Conservation (phyloP, 2,329 filamentous ascomycete genomes). For the Zymoseptoria ardabiliae region DNA sequence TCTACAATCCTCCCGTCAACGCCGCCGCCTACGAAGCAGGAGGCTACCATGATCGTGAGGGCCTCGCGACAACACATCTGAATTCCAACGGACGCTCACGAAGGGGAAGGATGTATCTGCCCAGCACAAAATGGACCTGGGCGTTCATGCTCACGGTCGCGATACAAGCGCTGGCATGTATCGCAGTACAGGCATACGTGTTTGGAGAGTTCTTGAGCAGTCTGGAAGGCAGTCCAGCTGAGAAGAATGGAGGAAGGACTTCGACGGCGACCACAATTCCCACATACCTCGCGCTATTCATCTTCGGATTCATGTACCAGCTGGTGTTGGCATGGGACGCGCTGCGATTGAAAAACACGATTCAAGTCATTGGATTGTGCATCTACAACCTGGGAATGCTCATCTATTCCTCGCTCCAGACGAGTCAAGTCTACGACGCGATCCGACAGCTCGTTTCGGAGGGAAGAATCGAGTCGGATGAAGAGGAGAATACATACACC, state of each 20-base stretch:
- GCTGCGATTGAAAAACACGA: slow-evolving; percentile 90
- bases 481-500: slow-evolving; percentile 54
- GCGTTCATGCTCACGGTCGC: slow-evolving; percentile 68
- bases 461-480: slow-evolving; percentile 36
- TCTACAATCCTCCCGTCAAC: slow-evolving; percentile 15
- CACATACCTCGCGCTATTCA: slow-evolving; percentile 91
- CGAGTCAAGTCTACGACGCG: slow-evolving; percentile 78
- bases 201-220: slow-evolving; percentile 77
- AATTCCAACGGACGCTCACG: slow-evolving; percentile 28
- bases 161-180: slow-evolving; percentile 69
- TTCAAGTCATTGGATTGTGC: slow-evolving; percentile 93
- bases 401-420: slow-evolving; percentile 87
- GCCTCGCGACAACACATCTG: slow-evolving; percentile 35
- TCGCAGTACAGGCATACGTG: slow-evolving; percentile 82
- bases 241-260: slow-evolving; percentile 2
- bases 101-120: slow-evolving; percentile 58
- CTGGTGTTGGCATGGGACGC: slow-evolving; percentile 88
- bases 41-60: slow-evolving; percentile 47
- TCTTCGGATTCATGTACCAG: slow-evolving; percentile 93
- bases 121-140: slow-evolving; percentile 83
- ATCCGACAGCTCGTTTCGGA: slow-evolving; percentile 47
- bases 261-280: slow-evolving; percentile 57
- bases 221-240: slow-evolving; percentile 26
- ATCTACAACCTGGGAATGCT: slow-evolving; percentile 86
- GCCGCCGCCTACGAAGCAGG: slow-evolving; percentile 33